Conservation (phyloP, 345 rosid genomes). For the Cochlearia excelsa region DNA sequence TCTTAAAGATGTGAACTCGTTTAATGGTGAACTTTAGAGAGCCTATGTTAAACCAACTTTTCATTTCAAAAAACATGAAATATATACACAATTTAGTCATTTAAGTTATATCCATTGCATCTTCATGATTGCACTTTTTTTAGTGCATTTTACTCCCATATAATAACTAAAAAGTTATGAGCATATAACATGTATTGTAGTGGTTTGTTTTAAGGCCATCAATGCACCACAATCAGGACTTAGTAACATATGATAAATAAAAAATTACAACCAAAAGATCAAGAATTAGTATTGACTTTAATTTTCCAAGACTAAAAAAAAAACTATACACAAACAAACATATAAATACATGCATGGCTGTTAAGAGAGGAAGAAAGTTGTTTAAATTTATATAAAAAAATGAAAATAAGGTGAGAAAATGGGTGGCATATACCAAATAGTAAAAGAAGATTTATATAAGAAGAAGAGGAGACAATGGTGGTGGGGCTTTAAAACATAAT, state of each 20-base stretch:
- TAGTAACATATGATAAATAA: too few relatives aligned
- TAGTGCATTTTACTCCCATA: conserved; percentile 10
- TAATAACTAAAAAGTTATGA: conserved; percentile 1
- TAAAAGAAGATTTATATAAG: conserved; percentile 16
- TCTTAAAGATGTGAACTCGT: conserved; percentile 16
- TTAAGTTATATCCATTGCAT: conserved; percentile 11
- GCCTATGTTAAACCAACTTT: neutral
- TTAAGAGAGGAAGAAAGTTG: conserved; percentile 8
- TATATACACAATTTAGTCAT: neutral
- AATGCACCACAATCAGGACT: too few relatives aligned
- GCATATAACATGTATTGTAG: too few relatives aligned
- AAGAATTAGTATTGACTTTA: neutral
- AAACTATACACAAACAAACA: conserved; percentile 5
- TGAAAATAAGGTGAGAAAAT: conserved; percentile 23
- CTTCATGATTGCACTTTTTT: conserved; percentile 11
- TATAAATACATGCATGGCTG: conserved; percentile 14
- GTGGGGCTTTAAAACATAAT: conserved; percentile 31
- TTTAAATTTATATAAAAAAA: neutral
- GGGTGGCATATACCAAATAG: conserved; percentile 37
- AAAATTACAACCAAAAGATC: too few relatives aligned
- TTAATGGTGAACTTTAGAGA: conserved; percentile 1
- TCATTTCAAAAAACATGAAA: conserved; percentile 1
- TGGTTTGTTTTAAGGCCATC: too few relatives aligned
- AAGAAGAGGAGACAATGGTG: conserved; percentile 29
- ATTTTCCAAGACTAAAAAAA: neutral